Conservation (phyloP, 225 moss, liverwort and hornwort genomes). For the Anthoceros angustus region DNA sequence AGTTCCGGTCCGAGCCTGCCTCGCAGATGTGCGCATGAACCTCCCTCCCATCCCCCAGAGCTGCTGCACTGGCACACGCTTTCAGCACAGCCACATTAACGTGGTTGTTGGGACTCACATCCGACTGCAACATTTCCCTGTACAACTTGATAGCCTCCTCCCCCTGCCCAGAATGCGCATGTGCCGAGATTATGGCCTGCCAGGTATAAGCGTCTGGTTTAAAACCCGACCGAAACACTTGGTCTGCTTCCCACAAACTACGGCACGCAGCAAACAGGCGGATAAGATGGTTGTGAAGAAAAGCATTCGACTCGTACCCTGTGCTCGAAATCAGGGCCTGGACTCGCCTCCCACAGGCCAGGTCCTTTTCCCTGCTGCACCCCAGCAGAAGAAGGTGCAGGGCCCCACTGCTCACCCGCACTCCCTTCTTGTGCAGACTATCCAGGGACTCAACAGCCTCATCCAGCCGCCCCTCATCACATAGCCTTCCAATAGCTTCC, state of each 20-base stretch:
- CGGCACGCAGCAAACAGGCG: constrained; percentile 2
- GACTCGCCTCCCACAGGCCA: not conserved
- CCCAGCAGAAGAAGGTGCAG: not conserved
- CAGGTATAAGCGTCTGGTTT: constrained; percentile 1
- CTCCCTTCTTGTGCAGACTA: not conserved
- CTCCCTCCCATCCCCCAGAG: constrained; percentile 13
- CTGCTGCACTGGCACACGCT: constrained; percentile 11
- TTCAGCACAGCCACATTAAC: constrained; percentile 23
- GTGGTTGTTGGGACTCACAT: constrained; percentile 14
- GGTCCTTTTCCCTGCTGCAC: not conserved
- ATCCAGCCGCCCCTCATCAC: constrained; percentile 2
- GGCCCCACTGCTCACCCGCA: not conserved
- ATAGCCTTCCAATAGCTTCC: not conserved
- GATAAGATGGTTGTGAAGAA: constrained; percentile 1
- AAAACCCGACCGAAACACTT: constrained; percentile 5
- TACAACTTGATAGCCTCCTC: constrained; percentile 18
- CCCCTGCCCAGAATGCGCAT: constrained; percentile 4
- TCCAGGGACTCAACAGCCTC: not conserved
- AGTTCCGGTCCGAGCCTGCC: constrained; percentile 16
- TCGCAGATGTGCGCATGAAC: constrained; percentile 16
- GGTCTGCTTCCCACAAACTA: constrained; percentile 2
- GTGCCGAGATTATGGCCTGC: constrained; percentile 6
- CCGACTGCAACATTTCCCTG: constrained; percentile 15
- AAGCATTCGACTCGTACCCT: not conserved
- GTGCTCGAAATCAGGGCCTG: not conserved